A percentile compares a stretch with the other conserved stretches of the same genome.
Conservation (phyloP, 768 basidiomycete genomes). For the Gloeopeniophorella convolvens region DNA sequence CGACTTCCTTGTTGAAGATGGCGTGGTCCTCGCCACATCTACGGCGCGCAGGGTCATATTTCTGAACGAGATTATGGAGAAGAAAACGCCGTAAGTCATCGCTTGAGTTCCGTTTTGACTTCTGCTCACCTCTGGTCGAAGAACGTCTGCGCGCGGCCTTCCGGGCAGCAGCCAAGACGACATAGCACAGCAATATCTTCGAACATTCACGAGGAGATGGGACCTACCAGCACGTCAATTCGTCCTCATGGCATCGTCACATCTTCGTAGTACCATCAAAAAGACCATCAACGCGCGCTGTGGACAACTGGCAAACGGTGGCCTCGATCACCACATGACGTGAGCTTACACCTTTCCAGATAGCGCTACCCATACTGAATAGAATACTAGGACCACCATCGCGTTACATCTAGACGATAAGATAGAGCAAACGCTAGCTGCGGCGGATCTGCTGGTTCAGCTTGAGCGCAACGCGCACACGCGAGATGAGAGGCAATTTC, state of each 20-base stretch:
- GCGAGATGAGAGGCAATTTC: constrained; percentile 7
- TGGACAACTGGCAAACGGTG: background rate
- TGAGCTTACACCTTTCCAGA: background rate
- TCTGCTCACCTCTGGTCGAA: background rate
- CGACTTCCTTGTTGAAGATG: constrained; percentile 2
- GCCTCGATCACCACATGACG: background rate
- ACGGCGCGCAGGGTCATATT: background rate
- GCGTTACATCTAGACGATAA: background rate
- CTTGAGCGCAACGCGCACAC: constrained; percentile 13
- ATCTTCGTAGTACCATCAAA: background rate
- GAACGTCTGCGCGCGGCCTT: constrained; percentile 10
- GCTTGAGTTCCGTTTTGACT: background rate
- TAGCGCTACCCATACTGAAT: background rate
- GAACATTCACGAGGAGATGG: constrained; percentile 4
- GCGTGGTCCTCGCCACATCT: background rate
- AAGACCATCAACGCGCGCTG: background rate
- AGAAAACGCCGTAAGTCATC: constrained; percentile 4
- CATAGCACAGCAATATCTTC: constrained; percentile 10
- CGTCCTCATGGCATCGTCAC: background rate
- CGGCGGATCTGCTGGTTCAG: constrained; percentile 2
- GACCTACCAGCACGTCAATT: background rate
- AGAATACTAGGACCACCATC: background rate
- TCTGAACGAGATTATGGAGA: constrained; percentile 6
- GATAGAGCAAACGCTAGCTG: background rate
- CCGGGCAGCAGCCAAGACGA: constrained; percentile 8